Base-by-base conservation (phyloP, 2,329 filamentous ascomycete genomes). In the Clonostachys rhizophaga region DNA sequence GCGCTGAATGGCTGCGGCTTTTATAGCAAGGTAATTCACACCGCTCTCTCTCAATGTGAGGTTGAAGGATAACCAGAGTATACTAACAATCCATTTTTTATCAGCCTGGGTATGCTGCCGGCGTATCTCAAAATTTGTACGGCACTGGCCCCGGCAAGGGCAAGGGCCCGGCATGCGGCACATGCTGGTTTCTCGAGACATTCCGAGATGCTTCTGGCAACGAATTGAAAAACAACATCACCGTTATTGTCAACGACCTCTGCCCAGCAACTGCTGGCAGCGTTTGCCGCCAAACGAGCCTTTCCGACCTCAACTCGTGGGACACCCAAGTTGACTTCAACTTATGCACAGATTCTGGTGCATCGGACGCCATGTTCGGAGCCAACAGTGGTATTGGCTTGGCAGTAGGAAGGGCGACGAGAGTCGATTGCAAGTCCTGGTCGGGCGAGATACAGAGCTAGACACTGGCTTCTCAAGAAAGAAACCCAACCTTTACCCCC, bases 311-410 rank as follows among this genome's bases (percentile, higher is more conserved):
- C 10, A 48, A 44, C 42, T 7, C n/a, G 14, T 44, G 36, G 30
- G 35, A 45, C 35, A 43, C 36, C 13, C 42, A 48, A 33, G 46
- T 48, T 39, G 44, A 48, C 46, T 48, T 48, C 46, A 48, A 48
- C 46, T 37, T 48, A 4, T 48, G 46, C 46, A 43, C 37, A 11
- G 42, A 48, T 43, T 43, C 46, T 8, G 46, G 46, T 16, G 36
- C 46, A 12, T 40, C 24, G 36, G 46, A 48, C 36, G 46, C 42
- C 35, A 24, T 48, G 13, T 43, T 42, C 37, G 46, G 42, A 14
- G 33, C 24, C n/a, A 41, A 44, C 18, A 44, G 18, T 14, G 46
- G 39, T 24, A 33, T 44, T 14, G 46, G 42, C n/a, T 30, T 48
- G 3, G 46, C 46, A 35, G 41, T 40, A 16, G 46, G 46, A 18